Percentiles rank a stretch among this genome's conserved stretches.
Evolutionary conservation across 306 rosid species (phyloP).

Genomic region (Hippophae gyantsensis): DNA sequence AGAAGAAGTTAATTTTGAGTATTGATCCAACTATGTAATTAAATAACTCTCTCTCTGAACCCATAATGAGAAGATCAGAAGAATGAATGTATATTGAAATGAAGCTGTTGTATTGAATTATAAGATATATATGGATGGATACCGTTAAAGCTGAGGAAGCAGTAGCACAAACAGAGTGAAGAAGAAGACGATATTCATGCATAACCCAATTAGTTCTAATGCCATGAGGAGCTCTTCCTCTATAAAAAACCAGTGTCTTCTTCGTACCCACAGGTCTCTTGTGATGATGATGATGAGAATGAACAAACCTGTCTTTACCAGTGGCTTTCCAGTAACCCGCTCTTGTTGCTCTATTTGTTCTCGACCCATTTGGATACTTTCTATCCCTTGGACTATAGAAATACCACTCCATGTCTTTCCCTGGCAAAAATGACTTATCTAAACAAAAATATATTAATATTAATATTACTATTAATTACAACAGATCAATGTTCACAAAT

Average conservation of each 20-base stretch:
- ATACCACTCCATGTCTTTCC: constrained; percentile 98
- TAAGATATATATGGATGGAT: background rate
- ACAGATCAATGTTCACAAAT: background rate
- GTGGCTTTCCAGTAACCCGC: constrained; percentile 98
- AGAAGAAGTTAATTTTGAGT: too few species aligned
- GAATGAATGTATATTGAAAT: too few species aligned
- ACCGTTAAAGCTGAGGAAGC: constrained; percentile 66
- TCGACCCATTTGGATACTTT: constrained; percentile 97
- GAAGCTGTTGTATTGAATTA: too few species aligned
- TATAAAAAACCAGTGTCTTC: constrained; percentile 85
- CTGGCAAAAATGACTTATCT: constrained; percentile 79
- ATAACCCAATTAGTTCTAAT: constrained; percentile 89
- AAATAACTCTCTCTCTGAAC: too few species aligned
- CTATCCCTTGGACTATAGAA: constrained; percentile 86
- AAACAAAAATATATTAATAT: background rate
- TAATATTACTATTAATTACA: too few species aligned
- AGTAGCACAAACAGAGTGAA: constrained; percentile 29
- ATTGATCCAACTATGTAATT: too few species aligned
- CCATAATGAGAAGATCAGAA: too few species aligned
- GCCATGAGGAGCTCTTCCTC: constrained; percentile 94
- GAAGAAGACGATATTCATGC: constrained; percentile 75
- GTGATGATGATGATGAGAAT: constrained; percentile 26
- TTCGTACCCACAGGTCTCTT: constrained; percentile 66
- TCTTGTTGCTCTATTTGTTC: constrained; percentile 80
- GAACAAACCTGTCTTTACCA: constrained; percentile 74